These are phyloP conservation scores for Eucalyptus regnans DNA, from an alignment of 345 rosid species.

Conservation along the genomic window DNA sequence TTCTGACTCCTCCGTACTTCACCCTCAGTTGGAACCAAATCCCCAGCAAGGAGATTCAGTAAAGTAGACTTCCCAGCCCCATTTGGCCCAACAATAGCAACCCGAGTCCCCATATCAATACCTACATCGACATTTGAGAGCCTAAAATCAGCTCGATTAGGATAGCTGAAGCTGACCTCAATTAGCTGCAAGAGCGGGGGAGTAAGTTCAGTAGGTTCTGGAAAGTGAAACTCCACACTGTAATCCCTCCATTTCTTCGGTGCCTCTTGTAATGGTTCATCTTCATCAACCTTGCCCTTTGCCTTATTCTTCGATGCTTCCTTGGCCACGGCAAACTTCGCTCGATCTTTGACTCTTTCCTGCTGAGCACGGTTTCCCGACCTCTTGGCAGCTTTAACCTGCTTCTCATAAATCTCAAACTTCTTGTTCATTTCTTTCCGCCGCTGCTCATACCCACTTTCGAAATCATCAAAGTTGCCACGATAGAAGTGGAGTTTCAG, in stretches of 20 bases:
- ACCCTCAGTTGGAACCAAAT: slow-evolving; percentile 72
- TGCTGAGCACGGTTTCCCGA: slow-evolving; percentile 73
- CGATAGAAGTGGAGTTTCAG: slow-evolving; percentile 71
- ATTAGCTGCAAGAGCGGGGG: slow-evolving; percentile 87
- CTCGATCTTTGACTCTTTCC: slow-evolving; percentile 85
- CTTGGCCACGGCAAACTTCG: slow-evolving; percentile 57
- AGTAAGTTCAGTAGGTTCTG: slow-evolving; percentile 91
- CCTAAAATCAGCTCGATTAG: slow-evolving; percentile 68
- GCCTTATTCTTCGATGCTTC: slow-evolving; percentile 70
- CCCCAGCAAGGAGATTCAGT: slow-evolving; percentile 89
- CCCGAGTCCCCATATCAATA: slow-evolving; percentile 96
- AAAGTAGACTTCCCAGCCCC: slow-evolving; percentile 97
- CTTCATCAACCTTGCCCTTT: slow-evolving; percentile 72
- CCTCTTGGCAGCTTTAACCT: slow-evolving; percentile 76
- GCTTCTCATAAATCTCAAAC: slow-evolving; percentile 69
- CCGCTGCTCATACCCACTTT: slow-evolving; percentile 78
- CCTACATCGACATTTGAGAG: slow-evolving; percentile 85
- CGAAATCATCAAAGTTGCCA: slow-evolving; percentile 83
- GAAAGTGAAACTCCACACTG: slow-evolving; percentile 89
- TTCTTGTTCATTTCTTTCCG: slow-evolving; percentile 87
- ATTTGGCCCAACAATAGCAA: slow-evolving; percentile 90
- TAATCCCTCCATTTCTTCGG: slow-evolving; percentile 93
- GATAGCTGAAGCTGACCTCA: slow-evolving; percentile 86
- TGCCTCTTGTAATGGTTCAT: slow-evolving; percentile 58
- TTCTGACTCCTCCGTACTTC: slow-evolving; percentile 83